These are phyloP conservation scores for Xylaria sp. DNA, from an alignment of 2,329 filamentous ascomycete genomes.

Conservation along the genomic window DNA sequence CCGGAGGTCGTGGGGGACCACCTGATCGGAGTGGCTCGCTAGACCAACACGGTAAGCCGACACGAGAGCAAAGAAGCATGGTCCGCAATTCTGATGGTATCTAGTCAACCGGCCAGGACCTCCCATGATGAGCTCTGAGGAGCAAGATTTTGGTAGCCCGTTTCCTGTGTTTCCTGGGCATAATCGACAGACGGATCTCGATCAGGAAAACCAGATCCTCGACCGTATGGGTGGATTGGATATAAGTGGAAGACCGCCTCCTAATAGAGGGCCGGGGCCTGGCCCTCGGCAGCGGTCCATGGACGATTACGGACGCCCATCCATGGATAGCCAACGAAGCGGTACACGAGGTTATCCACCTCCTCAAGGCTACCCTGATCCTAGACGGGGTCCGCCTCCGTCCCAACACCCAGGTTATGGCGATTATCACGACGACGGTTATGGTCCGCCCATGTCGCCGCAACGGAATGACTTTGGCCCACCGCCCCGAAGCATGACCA, in stretches of 20 bases:
- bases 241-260: constrained; percentile 49
- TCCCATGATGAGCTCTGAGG: constrained; percentile 42
- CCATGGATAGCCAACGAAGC: constrained; percentile 49
- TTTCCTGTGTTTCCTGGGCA: constrained; percentile 58
- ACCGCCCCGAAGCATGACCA: constrained; percentile 69
- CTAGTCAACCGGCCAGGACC: constrained; percentile 41
- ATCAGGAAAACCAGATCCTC: constrained; percentile 55
- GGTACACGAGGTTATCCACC: constrained; percentile 50
- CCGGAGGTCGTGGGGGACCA: constrained; percentile 50
- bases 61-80: not conserved
- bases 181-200: constrained; percentile 52
- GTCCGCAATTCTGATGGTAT: constrained; percentile 34
- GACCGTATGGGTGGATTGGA: constrained; percentile 56
- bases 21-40: constrained; percentile 52
- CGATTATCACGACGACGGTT: constrained; percentile 53
- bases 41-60: constrained; percentile 49
- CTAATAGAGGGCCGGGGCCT: constrained; percentile 48
- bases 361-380: constrained; percentile 52
- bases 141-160: constrained; percentile 53
- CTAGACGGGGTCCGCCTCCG: constrained; percentile 49
- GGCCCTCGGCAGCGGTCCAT: constrained; percentile 49
- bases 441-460: constrained; percentile 51
- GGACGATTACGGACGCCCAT: constrained; percentile 51
- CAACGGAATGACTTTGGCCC: constrained; percentile 58
- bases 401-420: constrained; percentile 50